Evolutionary conservation across 805 yeast genomes (phyloP).

Genomic region (Zygosaccharomyces rouxii): DNA sequence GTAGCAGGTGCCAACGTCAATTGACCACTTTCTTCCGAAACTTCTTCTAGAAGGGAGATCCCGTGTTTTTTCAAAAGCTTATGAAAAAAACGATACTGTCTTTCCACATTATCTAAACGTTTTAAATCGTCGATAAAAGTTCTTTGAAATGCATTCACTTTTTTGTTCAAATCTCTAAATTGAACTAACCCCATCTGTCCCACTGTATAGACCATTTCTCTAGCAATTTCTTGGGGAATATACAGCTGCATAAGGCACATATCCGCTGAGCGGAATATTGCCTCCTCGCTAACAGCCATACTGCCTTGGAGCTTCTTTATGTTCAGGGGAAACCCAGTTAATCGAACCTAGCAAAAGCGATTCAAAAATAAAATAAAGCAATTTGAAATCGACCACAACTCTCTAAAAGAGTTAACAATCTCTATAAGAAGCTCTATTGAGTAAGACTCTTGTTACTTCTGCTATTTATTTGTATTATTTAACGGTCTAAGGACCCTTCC

Average conservation of each 20-base stretch:
- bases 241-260: conserved; percentile 92
- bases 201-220: conserved; percentile 78
- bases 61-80: conserved; percentile 48
- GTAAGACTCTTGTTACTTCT: background rate
- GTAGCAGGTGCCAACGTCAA: conserved; percentile 39
- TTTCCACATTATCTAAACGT: conserved; percentile 76
- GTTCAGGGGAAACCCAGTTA: background rate
- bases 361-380: background rate
- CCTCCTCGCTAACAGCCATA: conserved; percentile 28
- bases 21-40: conserved; percentile 34
- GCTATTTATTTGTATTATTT: background rate
- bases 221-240: conserved; percentile 82
- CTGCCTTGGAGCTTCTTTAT: background rate
- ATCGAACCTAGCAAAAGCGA: background rate
- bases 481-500: background rate
- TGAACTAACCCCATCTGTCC: conserved; percentile 87
- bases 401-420: background rate
- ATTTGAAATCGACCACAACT: background rate
- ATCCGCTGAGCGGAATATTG: conserved; percentile 77
- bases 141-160: conserved; percentile 81
- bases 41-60: conserved; percentile 37
- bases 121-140: conserved; percentile 86
- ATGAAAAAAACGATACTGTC: conserved; percentile 64
- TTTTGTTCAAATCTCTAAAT: conserved; percentile 80
- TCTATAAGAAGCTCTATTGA: background rate